Base-by-base conservation (phyloP, 202 grass and related monocot genomes). In the Carex sylvatica region DNA sequence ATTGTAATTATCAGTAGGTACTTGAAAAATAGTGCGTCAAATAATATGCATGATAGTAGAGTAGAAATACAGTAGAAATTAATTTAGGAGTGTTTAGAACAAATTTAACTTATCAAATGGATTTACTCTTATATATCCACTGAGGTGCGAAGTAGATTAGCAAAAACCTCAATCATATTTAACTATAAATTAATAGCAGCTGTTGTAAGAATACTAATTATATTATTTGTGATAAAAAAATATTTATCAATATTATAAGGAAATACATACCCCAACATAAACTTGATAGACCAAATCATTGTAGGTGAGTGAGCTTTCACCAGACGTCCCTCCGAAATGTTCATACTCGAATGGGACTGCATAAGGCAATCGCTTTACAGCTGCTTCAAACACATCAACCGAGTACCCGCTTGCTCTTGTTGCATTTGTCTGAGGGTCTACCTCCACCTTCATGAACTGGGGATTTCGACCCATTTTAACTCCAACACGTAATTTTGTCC, bases 371-470 rank as follows among this genome's bases (percentile, higher is more conserved):
- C 23, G 53, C 14, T 28, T 9, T 59, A 94, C 84, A n/a, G 90
- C 92, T 16, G 36, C 84, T 6, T 90, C 52, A 80, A 97, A 97
- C 36, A 97, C 87, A 8, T 97, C 88, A 35, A 97, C 89, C 74
- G 90, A 89, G 71, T 88, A 94, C 2, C 94, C 94, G 10, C 82
- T 84, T 9, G 94, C 86, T 47, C 26, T 30, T 38, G 83, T 85
- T 49, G 66, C 56, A 47, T 92, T 90, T 0, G 88, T 85, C 53
- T 91, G 12, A 11, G 58, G 81, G 0, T 11, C 1, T 13, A 2
- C 4, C 7, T 67, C 49, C 31, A 36, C 56, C 0, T 24, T 0
- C 2, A 81, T 44, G 19, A 0, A 15, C 6, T 69, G 42, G 0
- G 24, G 15, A 3, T 1, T 2, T 47, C 2, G 0, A 4, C 33